Base-by-base conservation (phyloP, 331 rosid genomes). In the Acacia pycnantha region DNA sequence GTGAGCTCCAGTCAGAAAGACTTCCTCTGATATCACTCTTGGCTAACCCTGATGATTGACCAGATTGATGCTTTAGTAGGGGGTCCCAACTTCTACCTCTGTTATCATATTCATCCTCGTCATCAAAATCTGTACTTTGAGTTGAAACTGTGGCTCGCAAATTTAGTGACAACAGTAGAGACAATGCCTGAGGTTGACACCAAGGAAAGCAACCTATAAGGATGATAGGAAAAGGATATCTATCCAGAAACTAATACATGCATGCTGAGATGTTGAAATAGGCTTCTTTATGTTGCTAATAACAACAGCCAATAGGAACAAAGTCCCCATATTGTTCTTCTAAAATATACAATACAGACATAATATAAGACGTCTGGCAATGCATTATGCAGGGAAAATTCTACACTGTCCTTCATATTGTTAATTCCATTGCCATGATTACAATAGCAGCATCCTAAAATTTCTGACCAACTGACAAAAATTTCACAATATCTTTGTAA, bases 1-100 rank as follows among this genome's bases (percentile, higher is more conserved):
- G 89, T 41, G 92, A 84, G 84, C 98, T 94, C 99, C 99, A 95
- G 41, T 90, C 98, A 15, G 91, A 82, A 80, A 87, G 92, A 74
- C 70, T 81, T 77, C 90, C 90, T 82, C 88, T 83, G 47, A 77
- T 87, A 44, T 90, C 92, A 43, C 50, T 80, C 79, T 88, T 90
- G 87, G 81, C 70, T 65, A 89, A 82, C 48, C 88, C 92, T 65
- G 93, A 84, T 48, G 92, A 82, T 74, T 92, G 97, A 73, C 84
- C 85, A 77, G 88, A 78, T 65, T 89, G 96, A 86, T 91, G 83
- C 82, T 88, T 92, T 24, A 91, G 83, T 73, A 90, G 79, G 46
- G 98, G 94, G 75, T 93, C 97, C 91, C 95, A 26, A 78, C 71
- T 89, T 89, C 89, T 89, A 81, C 88, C 84, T 82, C 90, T 85